Evolutionary conservation across 768 basidiomycete genomes (phyloP).

Genomic region (Psilocybe tampanensis): DNA sequence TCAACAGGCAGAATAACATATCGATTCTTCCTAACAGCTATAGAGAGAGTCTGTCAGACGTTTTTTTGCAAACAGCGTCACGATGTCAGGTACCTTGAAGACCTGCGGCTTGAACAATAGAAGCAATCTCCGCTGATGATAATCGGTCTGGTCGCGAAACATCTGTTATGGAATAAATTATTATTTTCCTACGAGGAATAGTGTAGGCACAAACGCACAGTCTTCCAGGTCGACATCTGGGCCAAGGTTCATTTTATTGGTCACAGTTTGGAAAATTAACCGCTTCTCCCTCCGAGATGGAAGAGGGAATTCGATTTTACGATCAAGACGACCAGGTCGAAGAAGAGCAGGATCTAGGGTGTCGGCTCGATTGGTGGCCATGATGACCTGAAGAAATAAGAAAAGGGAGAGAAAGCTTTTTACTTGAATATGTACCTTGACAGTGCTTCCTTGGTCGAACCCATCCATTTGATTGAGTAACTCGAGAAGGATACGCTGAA

Average conservation of each 20-base stretch:
- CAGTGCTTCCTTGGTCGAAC: slow-evolving; percentile 98
- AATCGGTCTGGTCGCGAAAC: slow-evolving; percentile 96
- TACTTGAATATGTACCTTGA: slow-evolving; percentile 75
- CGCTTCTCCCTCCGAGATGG: slow-evolving; percentile 95
- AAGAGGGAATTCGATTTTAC: slow-evolving; percentile 98
- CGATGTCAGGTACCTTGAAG: slow-evolving; percentile 72
- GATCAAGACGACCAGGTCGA: slow-evolving; percentile 94
- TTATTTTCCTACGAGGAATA: background rate
- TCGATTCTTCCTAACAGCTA: slow-evolving; percentile 97
- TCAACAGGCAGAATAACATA: slow-evolving; percentile 96
- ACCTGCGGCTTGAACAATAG: slow-evolving; percentile 96
- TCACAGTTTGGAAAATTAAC: slow-evolving; percentile 97
- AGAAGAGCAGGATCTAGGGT: slow-evolving; percentile 97
- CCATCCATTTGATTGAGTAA: slow-evolving; percentile 99
- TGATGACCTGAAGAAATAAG: slow-evolving; percentile 77
- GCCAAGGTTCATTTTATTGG: slow-evolving; percentile 95
- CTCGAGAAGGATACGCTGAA: slow-evolving; percentile 97
- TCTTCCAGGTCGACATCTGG: slow-evolving; percentile 99
- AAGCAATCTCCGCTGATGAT: slow-evolving; percentile 93
- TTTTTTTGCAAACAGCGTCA: background rate
- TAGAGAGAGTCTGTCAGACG: background rate
- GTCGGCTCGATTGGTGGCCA: slow-evolving; percentile 99
- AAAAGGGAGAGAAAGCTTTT: background rate
- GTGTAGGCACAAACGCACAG: slow-evolving; percentile 57
- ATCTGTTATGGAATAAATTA: slow-evolving; percentile 50